Conservation (phyloP, 257 asterid species). For the Nicotiana attenuata region DNA sequence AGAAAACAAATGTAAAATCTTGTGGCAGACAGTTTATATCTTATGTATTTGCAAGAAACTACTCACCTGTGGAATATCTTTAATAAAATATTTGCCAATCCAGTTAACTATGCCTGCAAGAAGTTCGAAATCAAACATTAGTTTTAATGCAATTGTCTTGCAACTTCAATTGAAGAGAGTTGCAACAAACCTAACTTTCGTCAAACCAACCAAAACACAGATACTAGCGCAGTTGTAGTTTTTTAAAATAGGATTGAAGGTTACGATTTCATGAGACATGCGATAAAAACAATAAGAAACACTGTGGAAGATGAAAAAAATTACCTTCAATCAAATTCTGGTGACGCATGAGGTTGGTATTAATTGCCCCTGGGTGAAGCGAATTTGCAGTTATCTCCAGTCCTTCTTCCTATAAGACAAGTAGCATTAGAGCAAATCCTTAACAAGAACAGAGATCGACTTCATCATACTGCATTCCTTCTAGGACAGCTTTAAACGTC, state of each 20-base stretch:
- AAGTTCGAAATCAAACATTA: background rate
- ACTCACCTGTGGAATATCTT: constrained; percentile 13
- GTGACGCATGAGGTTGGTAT: constrained; percentile 22
- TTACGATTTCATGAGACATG: background rate
- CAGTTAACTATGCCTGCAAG: constrained; percentile 12
- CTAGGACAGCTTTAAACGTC: background rate
- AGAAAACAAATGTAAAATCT: background rate
- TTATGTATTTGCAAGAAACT: background rate
- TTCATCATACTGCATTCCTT: background rate
- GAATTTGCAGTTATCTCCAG: constrained; percentile 21
- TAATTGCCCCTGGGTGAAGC: constrained; percentile 22
- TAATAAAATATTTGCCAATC: constrained; percentile 11
- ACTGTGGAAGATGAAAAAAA: background rate
- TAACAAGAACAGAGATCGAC: background rate
- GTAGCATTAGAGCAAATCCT: background rate
- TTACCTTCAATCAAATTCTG: constrained; percentile 16
- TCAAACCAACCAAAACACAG: no score
- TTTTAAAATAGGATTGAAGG: background rate
- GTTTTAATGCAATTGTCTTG: no score
- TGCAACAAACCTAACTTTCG: no score
- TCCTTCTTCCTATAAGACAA: constrained; percentile 17
- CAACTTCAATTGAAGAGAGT: no score
- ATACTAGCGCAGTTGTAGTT: no score
- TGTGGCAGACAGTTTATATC: background rate
- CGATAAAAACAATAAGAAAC: background rate